Evolutionary conservation across 2,329 filamentous ascomycete species (phyloP), one percentile per base, ranked within the genome.

Genomic region (Microascus cirrosus): DNA sequence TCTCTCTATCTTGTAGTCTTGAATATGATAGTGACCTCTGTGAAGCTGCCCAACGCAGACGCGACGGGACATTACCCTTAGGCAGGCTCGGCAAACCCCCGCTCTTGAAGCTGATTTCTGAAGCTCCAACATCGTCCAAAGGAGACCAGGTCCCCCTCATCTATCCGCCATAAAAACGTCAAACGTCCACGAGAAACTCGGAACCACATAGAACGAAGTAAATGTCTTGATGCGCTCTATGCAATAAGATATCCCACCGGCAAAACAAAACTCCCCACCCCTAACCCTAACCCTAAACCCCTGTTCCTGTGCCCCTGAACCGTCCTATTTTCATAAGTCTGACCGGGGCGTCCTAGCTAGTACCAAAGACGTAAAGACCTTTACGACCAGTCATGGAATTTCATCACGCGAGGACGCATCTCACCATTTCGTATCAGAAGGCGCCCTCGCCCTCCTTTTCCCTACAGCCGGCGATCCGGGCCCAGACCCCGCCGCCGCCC

Each of bases 381-480:
- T 24, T 11, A 22, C 45, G 2, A 12, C 7, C 32, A 35, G 8
- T 32, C 28, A 32, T 32, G 28, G 8, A 32, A 8, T 4, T 8
- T 32, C 28, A 32, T 32, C 28, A 32, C 28, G 4, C 28, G 28
- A 8, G 28, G 28, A 32, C 28, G 28, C 28, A 32, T 32, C 28
- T 35, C 53, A 36, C 57, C 57, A 55, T 53, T 55, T 58, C 24
- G 32, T 34, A 45, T 58, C 57, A 51, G 53, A 54, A n/a, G 57
- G 57, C 53, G 57, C 53, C 24, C 57, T 35, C 13, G 10, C 36
- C 52, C 57, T 32, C 34, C 57, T 58, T 53, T 58, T 58, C 42
- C 57, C 57, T 11, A 42, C 32, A 15, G 57, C 53, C 39, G 57
- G 57, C 57, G 53, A 54, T 28, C 57, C 57, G 54, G 48, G 25